Evolutionary conservation across 1,284 basidiomycete genomes (phyloP).

Genomic region (Apiotrichum sp.): DNA sequence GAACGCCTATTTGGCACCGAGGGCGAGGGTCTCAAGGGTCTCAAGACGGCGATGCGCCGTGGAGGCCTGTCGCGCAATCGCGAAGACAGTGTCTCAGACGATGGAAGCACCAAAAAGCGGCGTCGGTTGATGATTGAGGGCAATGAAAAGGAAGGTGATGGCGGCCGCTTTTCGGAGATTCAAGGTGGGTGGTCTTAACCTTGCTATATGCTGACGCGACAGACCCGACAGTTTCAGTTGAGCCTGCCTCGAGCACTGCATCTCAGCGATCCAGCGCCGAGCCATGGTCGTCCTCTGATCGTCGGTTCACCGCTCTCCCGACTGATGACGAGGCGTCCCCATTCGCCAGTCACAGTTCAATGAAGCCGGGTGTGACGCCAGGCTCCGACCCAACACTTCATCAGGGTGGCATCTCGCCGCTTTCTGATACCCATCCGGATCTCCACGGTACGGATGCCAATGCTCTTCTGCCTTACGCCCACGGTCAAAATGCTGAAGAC

Average conservation of each 20-base stretch:
- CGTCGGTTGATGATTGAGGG: constrained; percentile 40
- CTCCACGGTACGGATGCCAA: constrained; percentile 14
- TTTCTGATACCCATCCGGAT: constrained; percentile 19
- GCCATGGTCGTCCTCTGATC: constrained; percentile 19
- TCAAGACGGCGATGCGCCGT: constrained; percentile 41
- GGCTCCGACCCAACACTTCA: constrained; percentile 25
- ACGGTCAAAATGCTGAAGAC: not conserved
- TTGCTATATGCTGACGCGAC: not conserved
- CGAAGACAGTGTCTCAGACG: constrained; percentile 26
- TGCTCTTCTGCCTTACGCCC: constrained; percentile 12
- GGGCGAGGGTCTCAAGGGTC: constrained; percentile 39
- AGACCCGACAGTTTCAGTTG: constrained; percentile 7
- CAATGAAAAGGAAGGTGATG: constrained; percentile 7
- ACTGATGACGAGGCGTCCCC: constrained; percentile 31
- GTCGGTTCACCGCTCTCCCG: constrained; percentile 35
- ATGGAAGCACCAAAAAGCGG: constrained; percentile 31
- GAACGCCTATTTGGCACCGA: constrained; percentile 78
- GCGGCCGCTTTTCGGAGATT: constrained; percentile 31
- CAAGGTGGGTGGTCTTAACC: constrained; percentile 24
- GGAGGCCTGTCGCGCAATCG: constrained; percentile 22
- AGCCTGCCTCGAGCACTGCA: constrained; percentile 7
- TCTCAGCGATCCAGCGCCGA: constrained; percentile 11
- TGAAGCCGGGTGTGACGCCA: constrained; percentile 8
- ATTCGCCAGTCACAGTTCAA: constrained; percentile 5
- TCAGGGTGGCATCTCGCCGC: constrained; percentile 22